Conservation (phyloP, 2,329 filamentous ascomycete species). For the Penicillium sp. region DNA sequence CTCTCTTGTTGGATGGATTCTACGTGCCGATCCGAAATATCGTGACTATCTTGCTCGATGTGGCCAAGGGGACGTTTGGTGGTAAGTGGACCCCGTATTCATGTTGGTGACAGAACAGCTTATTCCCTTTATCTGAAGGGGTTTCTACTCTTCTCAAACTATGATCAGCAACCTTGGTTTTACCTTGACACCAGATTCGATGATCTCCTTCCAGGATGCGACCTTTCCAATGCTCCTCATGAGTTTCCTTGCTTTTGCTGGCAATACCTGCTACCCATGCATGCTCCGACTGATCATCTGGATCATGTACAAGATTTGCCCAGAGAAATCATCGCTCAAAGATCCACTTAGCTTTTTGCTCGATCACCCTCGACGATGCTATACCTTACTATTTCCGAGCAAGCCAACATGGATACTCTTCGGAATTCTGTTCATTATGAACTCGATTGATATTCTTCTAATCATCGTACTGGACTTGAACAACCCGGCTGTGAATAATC, state of each 20-base stretch:
- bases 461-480: constrained; percentile 54
- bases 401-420: constrained; percentile 60
- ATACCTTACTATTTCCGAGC: constrained; percentile 64
- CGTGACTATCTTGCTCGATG: constrained; percentile 39
- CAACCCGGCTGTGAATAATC: constrained; percentile 47
- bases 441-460: constrained; percentile 57
- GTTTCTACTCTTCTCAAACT: constrained; percentile 52
- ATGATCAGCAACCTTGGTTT: constrained; percentile 56
- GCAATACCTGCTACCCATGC: constrained; percentile 53
- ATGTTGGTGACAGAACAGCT: too few relatives aligned
- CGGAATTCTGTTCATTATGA: constrained; percentile 52
- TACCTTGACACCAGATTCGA: constrained; percentile 56
- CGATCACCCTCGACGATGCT: constrained; percentile 80
- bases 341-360: constrained; percentile 56
- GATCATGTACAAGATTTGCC: constrained; percentile 50
- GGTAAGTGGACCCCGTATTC: constrained; percentile 36
- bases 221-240: constrained; percentile 40
- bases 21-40: constrained; percentile 43
- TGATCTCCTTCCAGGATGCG: constrained; percentile 51
- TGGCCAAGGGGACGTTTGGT: constrained; percentile 49
- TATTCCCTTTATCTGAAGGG: constrained; percentile 38
- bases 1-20: constrained; percentile 51
- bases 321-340: constrained; percentile 36
- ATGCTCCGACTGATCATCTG: constrained; percentile 58
- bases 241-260: constrained; percentile 41